Conservation (phyloP, 2,329 filamentous ascomycete genomes). For the Exserohilum turcica region DNA sequence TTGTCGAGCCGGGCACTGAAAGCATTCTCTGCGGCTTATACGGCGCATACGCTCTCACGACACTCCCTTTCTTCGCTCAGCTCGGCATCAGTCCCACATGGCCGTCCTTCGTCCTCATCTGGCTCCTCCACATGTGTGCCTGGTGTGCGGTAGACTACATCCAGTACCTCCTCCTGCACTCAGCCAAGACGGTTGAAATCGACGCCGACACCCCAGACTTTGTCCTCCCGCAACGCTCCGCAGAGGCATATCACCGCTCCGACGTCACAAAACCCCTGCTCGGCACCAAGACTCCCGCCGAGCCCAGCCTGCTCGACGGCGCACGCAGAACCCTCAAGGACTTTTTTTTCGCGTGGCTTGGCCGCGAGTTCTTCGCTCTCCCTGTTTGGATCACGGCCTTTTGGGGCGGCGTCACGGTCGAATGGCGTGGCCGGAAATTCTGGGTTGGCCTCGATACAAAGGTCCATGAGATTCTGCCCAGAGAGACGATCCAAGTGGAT, state of each 20-base stretch:
- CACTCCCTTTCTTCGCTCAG: conserved; percentile 66
- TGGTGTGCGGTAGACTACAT: conserved; percentile 81
- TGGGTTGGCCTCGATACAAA: conserved; percentile 83
- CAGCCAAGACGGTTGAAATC: conserved; percentile 69
- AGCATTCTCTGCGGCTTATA: conserved; percentile 82
- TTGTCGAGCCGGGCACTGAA: conserved; percentile 93
- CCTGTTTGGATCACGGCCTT: conserved; percentile 93
- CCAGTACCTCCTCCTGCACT: conserved; percentile 76
- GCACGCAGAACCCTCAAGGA: conserved; percentile 64
- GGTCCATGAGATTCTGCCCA: conserved; percentile 63
- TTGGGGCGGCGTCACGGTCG: conserved; percentile 82
- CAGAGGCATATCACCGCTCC: conserved; percentile 40
- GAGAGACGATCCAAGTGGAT: conserved; percentile 10
- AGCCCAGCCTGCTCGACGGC: conserved; percentile 34
- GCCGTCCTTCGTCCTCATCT: conserved; percentile 67
- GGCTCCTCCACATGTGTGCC: conserved; percentile 65
- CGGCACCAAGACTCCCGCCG: conserved; percentile 10
- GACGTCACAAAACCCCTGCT: conserved; percentile 31
- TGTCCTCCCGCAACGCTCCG: conserved; percentile 56
- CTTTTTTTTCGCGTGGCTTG: conserved; percentile 85
- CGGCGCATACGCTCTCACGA: conserved; percentile 78
- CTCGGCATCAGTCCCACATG: conserved; percentile 68
- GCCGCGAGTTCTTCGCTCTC: conserved; percentile 78
- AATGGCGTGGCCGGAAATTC: conserved; percentile 85
- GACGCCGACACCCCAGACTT: conserved; percentile 78